A percentile compares a stretch with the other conserved stretches of the same genome.
Evolutionary conservation across 1,284 basidiomycete genomes (phyloP).

Genomic region (Trichosporon asahii): DNA sequence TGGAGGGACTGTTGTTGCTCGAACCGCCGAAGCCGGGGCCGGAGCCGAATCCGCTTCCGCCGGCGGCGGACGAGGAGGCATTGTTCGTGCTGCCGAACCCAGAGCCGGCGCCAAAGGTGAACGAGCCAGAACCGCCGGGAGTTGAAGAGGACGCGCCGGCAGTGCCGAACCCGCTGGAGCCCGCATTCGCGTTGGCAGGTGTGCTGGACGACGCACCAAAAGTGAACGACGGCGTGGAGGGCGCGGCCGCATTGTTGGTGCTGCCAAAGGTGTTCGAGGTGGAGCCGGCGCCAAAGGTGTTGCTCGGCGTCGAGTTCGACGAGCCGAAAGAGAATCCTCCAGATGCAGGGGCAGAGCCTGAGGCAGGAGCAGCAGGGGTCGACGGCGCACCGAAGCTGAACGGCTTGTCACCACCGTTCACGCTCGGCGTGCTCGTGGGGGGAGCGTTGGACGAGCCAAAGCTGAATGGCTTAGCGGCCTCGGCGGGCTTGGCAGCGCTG

Average conservation of each 20-base stretch:
- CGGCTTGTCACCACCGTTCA: slow-evolving; percentile 9
- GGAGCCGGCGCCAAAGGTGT: slow-evolving; percentile 9
- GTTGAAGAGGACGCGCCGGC: neutral
- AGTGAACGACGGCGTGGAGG: slow-evolving; percentile 1
- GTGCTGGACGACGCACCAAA: slow-evolving; percentile 7
- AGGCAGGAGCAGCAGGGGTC: slow-evolving; percentile 4
- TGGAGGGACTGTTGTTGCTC: neutral
- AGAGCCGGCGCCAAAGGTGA: slow-evolving; percentile 9
- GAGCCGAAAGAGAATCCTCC: slow-evolving; percentile 8
- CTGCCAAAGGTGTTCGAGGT: neutral
- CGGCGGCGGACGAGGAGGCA: slow-evolving; percentile 13
- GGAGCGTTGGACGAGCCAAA: slow-evolving; percentile 24
- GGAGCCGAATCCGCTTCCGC: slow-evolving; percentile 16
- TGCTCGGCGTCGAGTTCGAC: neutral
- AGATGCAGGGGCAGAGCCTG: neutral
- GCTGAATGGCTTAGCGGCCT: slow-evolving; percentile 20
- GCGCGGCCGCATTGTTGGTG: neutral
- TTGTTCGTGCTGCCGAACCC: slow-evolving; percentile 10
- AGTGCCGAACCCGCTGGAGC: neutral
- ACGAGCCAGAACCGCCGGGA: neutral
- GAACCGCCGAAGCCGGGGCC: neutral
- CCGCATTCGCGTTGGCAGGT: neutral
- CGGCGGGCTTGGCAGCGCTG: neutral
- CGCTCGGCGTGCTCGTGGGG: neutral
- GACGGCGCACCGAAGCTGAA: slow-evolving; percentile 4